phyloP scores from a whole-genome alignment of 2,329 filamentous ascomycete species.

The Fusarium musae region DNA sequence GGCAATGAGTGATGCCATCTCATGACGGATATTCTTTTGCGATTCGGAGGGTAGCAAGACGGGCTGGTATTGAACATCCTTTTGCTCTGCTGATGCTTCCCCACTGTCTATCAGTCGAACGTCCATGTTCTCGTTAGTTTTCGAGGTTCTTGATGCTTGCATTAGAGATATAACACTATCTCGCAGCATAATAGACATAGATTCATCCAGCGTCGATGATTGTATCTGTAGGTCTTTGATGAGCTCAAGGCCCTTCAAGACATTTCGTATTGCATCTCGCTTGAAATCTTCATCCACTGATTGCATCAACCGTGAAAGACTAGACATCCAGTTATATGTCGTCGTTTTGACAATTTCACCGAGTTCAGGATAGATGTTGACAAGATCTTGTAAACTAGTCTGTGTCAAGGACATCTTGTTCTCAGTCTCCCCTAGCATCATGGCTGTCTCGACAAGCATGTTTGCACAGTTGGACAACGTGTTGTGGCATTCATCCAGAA shows the following conservation, averaged over 20 bases:
- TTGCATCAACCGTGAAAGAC: slow-evolving; percentile 85
- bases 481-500: slow-evolving; percentile 81
- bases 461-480: slow-evolving; percentile 75
- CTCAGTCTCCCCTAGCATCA: slow-evolving; percentile 71
- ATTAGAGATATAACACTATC: slow-evolving; percentile 72
- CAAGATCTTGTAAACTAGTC: slow-evolving; percentile 69
- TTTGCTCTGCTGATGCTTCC: slow-evolving; percentile 17
- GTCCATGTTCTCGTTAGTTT: slow-evolving; percentile 27
- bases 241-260: slow-evolving; percentile 78
- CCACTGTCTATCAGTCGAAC: slow-evolving; percentile 45
- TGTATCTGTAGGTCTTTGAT: slow-evolving; percentile 71
- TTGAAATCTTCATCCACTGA: slow-evolving; percentile 84
- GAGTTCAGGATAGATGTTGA: slow-evolving; percentile 70
- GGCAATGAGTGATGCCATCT: slow-evolving; percentile 68
- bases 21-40: slow-evolving; percentile 69
- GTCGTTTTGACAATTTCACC: slow-evolving; percentile 74
- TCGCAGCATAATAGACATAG: slow-evolving; percentile 74
- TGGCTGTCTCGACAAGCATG: slow-evolving; percentile 83
- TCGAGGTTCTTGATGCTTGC: slow-evolving; percentile 35
- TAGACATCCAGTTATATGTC: slow-evolving; percentile 83
- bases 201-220: slow-evolving; percentile 73
- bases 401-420: slow-evolving; percentile 51
- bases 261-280: slow-evolving; percentile 75
- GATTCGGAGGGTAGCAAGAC: slow-evolving; percentile 73
- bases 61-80: slow-evolving; percentile 61